Evolutionary conservation across 179 eudicot genomes (phyloP).

Genomic region (Silene vulgaris): DNA sequence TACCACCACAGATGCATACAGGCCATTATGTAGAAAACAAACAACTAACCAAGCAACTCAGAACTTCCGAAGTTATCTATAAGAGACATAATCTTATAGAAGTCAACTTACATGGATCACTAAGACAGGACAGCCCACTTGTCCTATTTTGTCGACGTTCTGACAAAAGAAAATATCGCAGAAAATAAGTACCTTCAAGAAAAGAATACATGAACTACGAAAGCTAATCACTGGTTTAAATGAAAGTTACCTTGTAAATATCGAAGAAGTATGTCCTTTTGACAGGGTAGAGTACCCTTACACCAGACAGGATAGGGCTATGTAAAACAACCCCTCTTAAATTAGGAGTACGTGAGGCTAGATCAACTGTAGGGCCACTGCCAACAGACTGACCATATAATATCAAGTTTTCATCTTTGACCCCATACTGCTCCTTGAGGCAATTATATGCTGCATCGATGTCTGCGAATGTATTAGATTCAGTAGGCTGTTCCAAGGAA

Average conservation of each 20-base stretch:
- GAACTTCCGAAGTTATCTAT: not conserved
- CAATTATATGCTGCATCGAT: conserved; percentile 90
- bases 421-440: conserved; percentile 80
- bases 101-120: conserved; percentile 68
- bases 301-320: conserved; percentile 86
- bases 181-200: not conserved
- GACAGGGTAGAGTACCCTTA: conserved; percentile 80
- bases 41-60: not conserved
- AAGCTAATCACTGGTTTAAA: not conserved
- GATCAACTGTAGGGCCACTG: conserved; percentile 90
- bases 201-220: conserved; percentile 7
- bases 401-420: conserved; percentile 73
- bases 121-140: conserved; percentile 72
- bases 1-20: not conserved
- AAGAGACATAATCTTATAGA: not conserved
- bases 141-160: conserved; percentile 81
- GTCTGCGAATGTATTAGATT: conserved; percentile 93
- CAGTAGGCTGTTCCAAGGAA: conserved; percentile 71
- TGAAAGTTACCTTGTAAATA: conserved; percentile 70
- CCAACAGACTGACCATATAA: conserved; percentile 92
- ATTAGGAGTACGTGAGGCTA: conserved; percentile 82
- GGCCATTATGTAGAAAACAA: not conserved
- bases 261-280: conserved; percentile 92
- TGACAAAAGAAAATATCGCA: conserved; percentile 30
- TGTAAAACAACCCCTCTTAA: conserved; percentile 89